Evolutionary conservation across 2,329 filamentous ascomycete genomes (phyloP).

Genomic region (Kalaharituber pfeilii): DNA sequence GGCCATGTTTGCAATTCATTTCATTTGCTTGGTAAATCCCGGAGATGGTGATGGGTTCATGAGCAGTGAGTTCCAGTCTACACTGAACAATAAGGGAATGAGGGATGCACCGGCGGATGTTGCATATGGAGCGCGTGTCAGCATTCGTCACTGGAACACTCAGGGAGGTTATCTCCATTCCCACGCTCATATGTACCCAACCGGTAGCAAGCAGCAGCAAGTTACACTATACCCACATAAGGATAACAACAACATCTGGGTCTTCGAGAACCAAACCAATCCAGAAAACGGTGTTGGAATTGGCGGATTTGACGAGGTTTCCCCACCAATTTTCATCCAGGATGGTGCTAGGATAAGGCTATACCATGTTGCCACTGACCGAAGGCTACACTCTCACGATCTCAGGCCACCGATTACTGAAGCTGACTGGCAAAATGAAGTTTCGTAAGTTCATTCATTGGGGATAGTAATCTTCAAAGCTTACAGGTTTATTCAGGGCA

Average conservation of each 20-base stretch:
- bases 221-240: constrained; percentile 98
- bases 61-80: constrained; percentile 98
- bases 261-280: constrained; percentile 91
- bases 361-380: constrained; percentile 67
- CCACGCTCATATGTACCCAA: constrained; percentile 92
- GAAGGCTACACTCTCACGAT: constrained; percentile 90
- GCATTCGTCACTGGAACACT: constrained; percentile 84
- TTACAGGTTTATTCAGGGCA: constrained; percentile 30
- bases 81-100: constrained; percentile 92
- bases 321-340: constrained; percentile 49
- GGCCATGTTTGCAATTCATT: constrained; percentile 94
- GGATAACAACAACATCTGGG: constrained; percentile 92
- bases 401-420: constrained; percentile 73
- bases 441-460: constrained; percentile 37
- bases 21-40: constrained; percentile 78
- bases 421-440: constrained; percentile 86
- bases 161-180: constrained; percentile 97
- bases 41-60: constrained; percentile 98
- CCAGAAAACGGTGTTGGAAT: constrained; percentile 32
- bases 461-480: neutral
- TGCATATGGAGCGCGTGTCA: constrained; percentile 69
- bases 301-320: constrained; percentile 28
- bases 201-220: constrained; percentile 94
- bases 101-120: constrained; percentile 86
- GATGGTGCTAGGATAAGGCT: constrained; percentile 68